A percentile compares a stretch with the other conserved stretches of the same genome.
These are phyloP conservation scores for Amanita brunnescens DNA, from an alignment of 768 basidiomycete genomes.

Conservation along the genomic window DNA sequence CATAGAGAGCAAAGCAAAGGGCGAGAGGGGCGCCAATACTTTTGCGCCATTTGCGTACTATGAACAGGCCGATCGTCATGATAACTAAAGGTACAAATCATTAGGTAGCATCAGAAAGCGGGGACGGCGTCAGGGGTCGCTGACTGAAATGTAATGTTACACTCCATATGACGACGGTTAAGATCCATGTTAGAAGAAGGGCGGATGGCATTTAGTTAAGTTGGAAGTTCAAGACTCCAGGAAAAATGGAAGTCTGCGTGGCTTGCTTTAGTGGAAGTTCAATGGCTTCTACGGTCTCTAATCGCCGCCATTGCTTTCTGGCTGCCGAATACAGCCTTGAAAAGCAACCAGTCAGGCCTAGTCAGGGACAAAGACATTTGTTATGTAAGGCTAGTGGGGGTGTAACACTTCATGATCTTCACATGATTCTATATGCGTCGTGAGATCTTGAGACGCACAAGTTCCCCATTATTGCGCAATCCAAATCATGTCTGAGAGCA, in stretches of 20 bases:
- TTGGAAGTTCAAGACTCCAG: constrained; percentile 40
- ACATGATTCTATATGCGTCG: constrained; percentile 26
- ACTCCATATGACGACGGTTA: constrained; percentile 37
- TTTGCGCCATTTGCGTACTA: constrained; percentile 24
- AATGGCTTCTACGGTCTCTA: constrained; percentile 11
- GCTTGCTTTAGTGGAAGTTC: neutral
- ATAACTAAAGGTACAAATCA: constrained; percentile 31
- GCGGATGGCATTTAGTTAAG: constrained; percentile 45
- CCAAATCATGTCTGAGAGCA: neutral
- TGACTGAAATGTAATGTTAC: constrained; percentile 35
- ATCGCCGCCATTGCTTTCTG: constrained; percentile 25
- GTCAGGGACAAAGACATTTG: constrained; percentile 36
- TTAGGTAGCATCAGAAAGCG: constrained; percentile 11
- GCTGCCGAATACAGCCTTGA: constrained; percentile 39
- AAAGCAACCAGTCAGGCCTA: constrained; percentile 35
- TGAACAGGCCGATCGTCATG: constrained; percentile 25
- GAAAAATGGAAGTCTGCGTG: constrained; percentile 43
- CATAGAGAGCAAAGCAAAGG: constrained; percentile 25
- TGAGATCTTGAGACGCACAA: neutral
- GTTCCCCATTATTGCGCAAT: neutral
- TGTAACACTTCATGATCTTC: constrained; percentile 36
- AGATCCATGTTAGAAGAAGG: constrained; percentile 35
- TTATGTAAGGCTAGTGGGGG: constrained; percentile 38
- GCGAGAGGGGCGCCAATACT: constrained; percentile 24
- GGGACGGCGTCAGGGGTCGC: constrained; percentile 6